phyloP scores from a whole-genome alignment of 2,329 filamentous ascomycete genomes.

The Chlorencoelia australis region DNA sequence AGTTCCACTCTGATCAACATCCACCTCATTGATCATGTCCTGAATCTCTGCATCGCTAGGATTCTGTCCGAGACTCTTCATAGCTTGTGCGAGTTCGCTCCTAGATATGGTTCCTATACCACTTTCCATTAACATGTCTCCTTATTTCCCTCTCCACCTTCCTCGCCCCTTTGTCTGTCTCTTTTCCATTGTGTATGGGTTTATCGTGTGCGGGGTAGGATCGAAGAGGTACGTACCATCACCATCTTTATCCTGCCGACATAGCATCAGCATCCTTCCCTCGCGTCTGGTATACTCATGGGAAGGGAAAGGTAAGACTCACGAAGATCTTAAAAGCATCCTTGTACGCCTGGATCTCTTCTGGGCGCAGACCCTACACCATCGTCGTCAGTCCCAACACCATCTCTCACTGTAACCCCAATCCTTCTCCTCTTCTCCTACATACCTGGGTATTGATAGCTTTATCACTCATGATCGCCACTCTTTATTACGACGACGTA shows the following conservation, averaged over 20 bases:
- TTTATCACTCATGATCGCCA: too few relatives aligned
- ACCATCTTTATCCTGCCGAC: slow-evolving; percentile 5
- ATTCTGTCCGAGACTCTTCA: slow-evolving; percentile 7
- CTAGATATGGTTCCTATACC: slow-evolving; percentile 5
- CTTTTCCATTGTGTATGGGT: too few relatives aligned
- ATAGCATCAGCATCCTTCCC: not conserved
- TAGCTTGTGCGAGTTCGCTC: slow-evolving; percentile 4
- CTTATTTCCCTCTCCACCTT: too few relatives aligned
- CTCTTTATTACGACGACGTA: too few relatives aligned
- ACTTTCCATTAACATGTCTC: not conserved
- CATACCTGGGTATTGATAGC: too few relatives aligned
- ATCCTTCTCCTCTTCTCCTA: too few relatives aligned
- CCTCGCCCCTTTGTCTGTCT: too few relatives aligned
- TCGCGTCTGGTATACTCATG: not conserved
- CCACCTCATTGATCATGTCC: slow-evolving; percentile 9
- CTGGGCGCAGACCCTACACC: slow-evolving; percentile 5
- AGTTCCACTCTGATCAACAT: slow-evolving; percentile 8
- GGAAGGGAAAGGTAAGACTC: too few relatives aligned
- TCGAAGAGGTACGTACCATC: slow-evolving; percentile 7
- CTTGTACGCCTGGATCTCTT: slow-evolving; percentile 7
- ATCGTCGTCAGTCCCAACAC: too few relatives aligned
- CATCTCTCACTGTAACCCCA: too few relatives aligned
- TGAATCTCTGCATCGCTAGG: slow-evolving; percentile 7
- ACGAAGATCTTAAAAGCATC: slow-evolving; percentile 8
- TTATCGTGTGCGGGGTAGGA: slow-evolving; percentile 6